Percentiles rank a stretch among this genome's conserved stretches.
Conservation (phyloP, 208 protist genomes). For the Acanthamoeba castellanii region DNA sequence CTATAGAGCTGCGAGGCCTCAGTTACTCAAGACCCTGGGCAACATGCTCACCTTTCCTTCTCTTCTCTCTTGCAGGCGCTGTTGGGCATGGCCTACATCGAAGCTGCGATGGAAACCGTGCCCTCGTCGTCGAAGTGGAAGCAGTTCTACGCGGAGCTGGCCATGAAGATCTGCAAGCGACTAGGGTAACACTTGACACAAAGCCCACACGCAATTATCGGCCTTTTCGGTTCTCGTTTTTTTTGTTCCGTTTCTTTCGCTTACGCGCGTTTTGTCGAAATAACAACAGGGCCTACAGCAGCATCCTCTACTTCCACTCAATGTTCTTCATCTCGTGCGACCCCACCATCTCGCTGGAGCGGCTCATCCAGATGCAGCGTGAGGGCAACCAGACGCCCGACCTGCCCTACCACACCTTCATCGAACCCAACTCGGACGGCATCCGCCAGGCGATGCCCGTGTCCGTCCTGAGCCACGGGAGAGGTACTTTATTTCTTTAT, state of each 20-base stretch:
- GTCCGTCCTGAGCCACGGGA: neutral
- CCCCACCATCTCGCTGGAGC: slow-evolving; percentile 25
- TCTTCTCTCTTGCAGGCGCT: neutral
- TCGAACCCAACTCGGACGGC: neutral
- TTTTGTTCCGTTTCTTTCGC: neutral
- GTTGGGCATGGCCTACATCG: slow-evolving; percentile 39
- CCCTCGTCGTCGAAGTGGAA: slow-evolving; percentile 45
- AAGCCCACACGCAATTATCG: no score
- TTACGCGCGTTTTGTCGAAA: no score
- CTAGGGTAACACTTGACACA: slow-evolving; percentile 16
- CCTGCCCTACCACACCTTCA: slow-evolving; percentile 43
- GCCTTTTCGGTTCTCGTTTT: no score
- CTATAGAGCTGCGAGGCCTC: no score
- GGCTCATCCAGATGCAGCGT: slow-evolving; percentile 35
- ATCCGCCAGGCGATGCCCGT: slow-evolving; percentile 51
- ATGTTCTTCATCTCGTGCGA: slow-evolving; percentile 58
- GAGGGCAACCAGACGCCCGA: slow-evolving; percentile 42
- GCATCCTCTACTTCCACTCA: slow-evolving; percentile 30
- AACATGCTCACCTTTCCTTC: neutral
- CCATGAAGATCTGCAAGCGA: slow-evolving; percentile 49
- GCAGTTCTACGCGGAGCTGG: slow-evolving; percentile 46
- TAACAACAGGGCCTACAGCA: slow-evolving; percentile 16
- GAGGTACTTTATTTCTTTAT: neutral
- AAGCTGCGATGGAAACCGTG: slow-evolving; percentile 21
- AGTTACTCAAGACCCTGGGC: neutral